Conservation (phyloP, 345 rosid species). For the Euphorbia pulcherrima region DNA sequence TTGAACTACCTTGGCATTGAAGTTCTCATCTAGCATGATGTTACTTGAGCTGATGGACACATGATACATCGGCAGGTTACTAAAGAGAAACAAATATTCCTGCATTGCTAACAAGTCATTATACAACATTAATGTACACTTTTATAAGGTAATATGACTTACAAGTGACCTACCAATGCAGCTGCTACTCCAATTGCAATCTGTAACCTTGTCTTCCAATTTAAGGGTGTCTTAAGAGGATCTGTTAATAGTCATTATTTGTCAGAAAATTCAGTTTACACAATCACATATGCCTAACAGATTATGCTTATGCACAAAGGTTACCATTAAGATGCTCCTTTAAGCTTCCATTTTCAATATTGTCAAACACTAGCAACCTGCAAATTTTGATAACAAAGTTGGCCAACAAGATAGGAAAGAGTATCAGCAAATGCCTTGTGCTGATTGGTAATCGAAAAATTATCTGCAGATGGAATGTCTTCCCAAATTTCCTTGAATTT, state of each 20-base stretch:
- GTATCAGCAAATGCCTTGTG: neutral
- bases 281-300: neutral
- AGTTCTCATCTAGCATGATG: conserved; percentile 82
- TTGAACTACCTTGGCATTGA: conserved; percentile 61
- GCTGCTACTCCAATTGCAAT: conserved; percentile 89
- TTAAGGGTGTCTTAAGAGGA: conserved; percentile 87
- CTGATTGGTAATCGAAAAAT: neutral
- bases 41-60: conserved; percentile 79
- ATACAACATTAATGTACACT: too few species aligned
- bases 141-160: conserved; percentile 3
- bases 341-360: conserved; percentile 81
- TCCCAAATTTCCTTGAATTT: neutral
- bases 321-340: conserved; percentile 86
- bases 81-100: conserved; percentile 85
- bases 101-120: conserved; percentile 29
- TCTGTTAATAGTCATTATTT: conserved; percentile 44
- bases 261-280: conserved; percentile 1
- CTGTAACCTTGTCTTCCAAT: conserved; percentile 77
- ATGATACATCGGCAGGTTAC: conserved; percentile 54
- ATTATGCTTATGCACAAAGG: conserved; percentile 13
- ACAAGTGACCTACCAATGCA: conserved; percentile 62
- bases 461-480: neutral
- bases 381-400: conserved; percentile 12
- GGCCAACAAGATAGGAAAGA: neutral
- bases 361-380: conserved; percentile 79